Evolutionary conservation across 306 rosid species (phyloP), one percentile per base, ranked within the genome.

Genomic region (Ormosia semicastrata): DNA sequence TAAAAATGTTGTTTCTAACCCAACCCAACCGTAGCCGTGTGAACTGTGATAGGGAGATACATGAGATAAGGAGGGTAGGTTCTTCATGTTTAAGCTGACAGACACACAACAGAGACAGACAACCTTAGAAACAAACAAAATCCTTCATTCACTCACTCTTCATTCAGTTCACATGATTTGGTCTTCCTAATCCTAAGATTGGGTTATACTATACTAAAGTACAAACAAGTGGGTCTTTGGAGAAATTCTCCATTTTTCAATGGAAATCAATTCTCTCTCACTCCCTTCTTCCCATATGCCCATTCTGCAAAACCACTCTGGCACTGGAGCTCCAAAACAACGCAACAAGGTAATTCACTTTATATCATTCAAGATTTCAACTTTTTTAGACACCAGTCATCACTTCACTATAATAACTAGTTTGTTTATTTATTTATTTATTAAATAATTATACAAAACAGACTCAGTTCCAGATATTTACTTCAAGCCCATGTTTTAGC

Each of bases 181-280:
- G 10, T 8, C 8, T 41, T 8, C 47, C 8, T 41, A 41, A 41
- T 2, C 0, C 11, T 46, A 11, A 9, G 4, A 0, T 3, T 24
- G 24, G 24, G 24, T 24, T 24, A 24, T 24, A 24, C 24, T 24
- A 24, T 24, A 24, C 24, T 24, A 24, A 0, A 43, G 8, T 43
- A 7, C 52, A 11, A 2, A 0, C 3, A 10, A 11, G 11, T 46
- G 5, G 11, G n/a, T 46, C 14, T 46, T 46, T 36, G 40, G 40
- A 36, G 40, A 36, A 36, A 36, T 5, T 36, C 40, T 36, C 14
- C 8, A 2, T 66, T 39, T 67, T 7, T 41, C 76, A 17, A 76
- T 73, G 89, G 60, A 78, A 76, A 66, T 72, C 60, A 85, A 80
- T 40, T 80, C 73, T 81, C 83, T 74, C 6, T 15, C 57, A n/a